These are phyloP conservation scores for Epicoccum nigrum DNA, from an alignment of 2,329 filamentous ascomycete species.

Conservation along the genomic window DNA sequence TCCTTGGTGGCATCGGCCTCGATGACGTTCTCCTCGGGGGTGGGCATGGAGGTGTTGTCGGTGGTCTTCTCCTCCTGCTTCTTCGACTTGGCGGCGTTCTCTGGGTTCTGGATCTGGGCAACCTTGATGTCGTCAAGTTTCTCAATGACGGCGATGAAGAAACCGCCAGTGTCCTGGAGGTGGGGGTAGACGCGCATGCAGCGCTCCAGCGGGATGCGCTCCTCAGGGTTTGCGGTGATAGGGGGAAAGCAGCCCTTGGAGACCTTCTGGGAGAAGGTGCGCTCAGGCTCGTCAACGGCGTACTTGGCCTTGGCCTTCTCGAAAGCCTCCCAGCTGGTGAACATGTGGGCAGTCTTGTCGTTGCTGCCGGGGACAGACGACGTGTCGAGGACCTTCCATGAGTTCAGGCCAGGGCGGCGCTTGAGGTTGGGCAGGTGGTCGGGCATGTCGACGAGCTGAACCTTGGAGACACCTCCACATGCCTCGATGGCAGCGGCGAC, in stretches of 20 bases:
- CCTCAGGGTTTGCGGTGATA: constrained; percentile 58
- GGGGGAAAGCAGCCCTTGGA: constrained; percentile 84
- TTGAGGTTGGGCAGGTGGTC: constrained; percentile 77
- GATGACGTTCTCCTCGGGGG: constrained; percentile 34
- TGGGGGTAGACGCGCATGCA: constrained; percentile 96
- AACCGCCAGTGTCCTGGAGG: constrained; percentile 92
- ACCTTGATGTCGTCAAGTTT: constrained; percentile 74
- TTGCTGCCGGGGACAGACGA: constrained; percentile 33
- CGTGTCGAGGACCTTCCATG: constrained; percentile 80
- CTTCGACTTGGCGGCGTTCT: constrained; percentile 34
- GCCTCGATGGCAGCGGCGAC: constrained; percentile 85
- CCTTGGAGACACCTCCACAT: constrained; percentile 81
- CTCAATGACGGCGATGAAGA: constrained; percentile 95
- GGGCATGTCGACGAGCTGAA: constrained; percentile 84
- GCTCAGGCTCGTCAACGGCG: constrained; percentile 64
- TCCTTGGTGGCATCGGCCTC: constrained; percentile 30
- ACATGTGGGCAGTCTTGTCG: constrained; percentile 79
- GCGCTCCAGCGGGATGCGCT: constrained; percentile 76
- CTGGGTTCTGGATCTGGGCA: constrained; percentile 35
- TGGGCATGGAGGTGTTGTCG: constrained; percentile 27
- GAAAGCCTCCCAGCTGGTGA: constrained; percentile 83
- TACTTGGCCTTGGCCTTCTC: constrained; percentile 69
- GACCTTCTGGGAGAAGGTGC: constrained; percentile 57
- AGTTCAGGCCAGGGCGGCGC: constrained; percentile 75
- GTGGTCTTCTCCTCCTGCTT: constrained; percentile 28